These are phyloP conservation scores for Plectosphaerella plurivora DNA, from an alignment of 2,329 filamentous ascomycete species.

Conservation along the genomic window DNA sequence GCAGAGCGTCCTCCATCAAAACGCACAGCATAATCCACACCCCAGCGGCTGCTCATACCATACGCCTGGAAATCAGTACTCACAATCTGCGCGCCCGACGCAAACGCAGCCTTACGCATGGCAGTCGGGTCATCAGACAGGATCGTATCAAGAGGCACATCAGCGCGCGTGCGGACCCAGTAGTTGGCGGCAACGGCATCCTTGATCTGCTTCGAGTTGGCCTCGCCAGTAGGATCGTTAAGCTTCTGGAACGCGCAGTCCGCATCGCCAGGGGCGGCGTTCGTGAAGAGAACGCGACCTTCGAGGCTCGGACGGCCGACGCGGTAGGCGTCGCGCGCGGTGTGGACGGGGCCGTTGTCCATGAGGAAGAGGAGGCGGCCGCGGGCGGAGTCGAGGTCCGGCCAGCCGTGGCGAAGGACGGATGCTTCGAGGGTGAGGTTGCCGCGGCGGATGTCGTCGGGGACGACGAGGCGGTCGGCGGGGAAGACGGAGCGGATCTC, in stretches of 20 bases:
- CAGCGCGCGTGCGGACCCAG: constrained; percentile 42
- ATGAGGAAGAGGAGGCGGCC: constrained; percentile 46
- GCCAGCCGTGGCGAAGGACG: constrained; percentile 43
- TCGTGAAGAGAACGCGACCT: constrained; percentile 43
- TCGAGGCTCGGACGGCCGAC: constrained; percentile 26
- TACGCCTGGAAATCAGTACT: constrained; percentile 43
- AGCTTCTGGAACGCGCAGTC: constrained; percentile 45
- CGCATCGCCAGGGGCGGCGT: constrained; percentile 35
- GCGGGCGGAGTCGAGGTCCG: constrained; percentile 34
- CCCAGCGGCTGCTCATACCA: constrained; percentile 41
- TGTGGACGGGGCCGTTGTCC: constrained; percentile 39
- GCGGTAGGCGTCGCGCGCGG: constrained; percentile 32
- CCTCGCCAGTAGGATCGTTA: constrained; percentile 33
- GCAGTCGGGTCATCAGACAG: constrained; percentile 29
- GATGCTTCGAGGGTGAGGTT: constrained; percentile 39
- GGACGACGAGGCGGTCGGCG: constrained; percentile 34
- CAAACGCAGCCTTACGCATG: constrained; percentile 35
- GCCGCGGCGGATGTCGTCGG: constrained; percentile 37
- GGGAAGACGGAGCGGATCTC: constrained; percentile 41
- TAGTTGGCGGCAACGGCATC: constrained; percentile 39
- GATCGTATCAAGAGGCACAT: constrained; percentile 39
- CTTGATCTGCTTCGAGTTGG: constrained; percentile 33
- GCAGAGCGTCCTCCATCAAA: constrained; percentile 15
- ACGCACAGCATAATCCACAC: constrained; percentile 38
- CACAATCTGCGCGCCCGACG: constrained; percentile 44